Evolutionary conservation across 164 flowering plant genomes (phyloP).

Genomic region (Aristolochia fimbriata): DNA sequence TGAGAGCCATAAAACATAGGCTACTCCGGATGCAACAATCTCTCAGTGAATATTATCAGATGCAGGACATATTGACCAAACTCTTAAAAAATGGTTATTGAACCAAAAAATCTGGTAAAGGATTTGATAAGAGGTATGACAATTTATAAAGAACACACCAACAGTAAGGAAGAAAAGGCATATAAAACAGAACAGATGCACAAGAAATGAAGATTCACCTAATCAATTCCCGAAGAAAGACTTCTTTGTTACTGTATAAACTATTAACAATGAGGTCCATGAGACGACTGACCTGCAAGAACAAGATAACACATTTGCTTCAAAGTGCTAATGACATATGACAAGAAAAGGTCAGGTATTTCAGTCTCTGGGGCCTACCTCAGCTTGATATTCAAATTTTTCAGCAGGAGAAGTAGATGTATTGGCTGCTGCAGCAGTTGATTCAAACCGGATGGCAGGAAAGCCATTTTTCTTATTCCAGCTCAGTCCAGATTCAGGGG

Average conservation of each 20-base stretch:
- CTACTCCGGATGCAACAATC: too few relatives aligned
- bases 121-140: background rate
- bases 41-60: too few relatives aligned
- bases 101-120: background rate
- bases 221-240: conserved; percentile 84
- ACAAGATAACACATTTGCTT: background rate
- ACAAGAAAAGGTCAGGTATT: background rate
- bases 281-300: conserved; percentile 80
- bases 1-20: too few relatives aligned
- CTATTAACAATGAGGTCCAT: conserved; percentile 98
- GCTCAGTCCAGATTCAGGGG: conserved; percentile 2
- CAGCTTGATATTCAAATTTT: conserved; percentile 92
- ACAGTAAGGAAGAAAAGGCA: background rate
- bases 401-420: conserved; percentile 49
- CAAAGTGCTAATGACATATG: background rate
- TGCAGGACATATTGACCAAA: too few relatives aligned
- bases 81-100: too few relatives aligned
- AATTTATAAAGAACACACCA: background rate
- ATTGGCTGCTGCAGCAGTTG: conserved; percentile 71
- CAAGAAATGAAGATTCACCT: conserved; percentile 29
- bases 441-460: conserved; percentile 47
- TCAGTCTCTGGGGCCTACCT: conserved; percentile 32
- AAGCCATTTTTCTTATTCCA: conserved; percentile 21
- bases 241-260: conserved; percentile 90
- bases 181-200: background rate